A percentile compares a stretch with the other conserved stretches of the same genome.
Conservation (phyloP, 2,329 filamentous ascomycete genomes). For the Hymenoscyphus occultus region DNA sequence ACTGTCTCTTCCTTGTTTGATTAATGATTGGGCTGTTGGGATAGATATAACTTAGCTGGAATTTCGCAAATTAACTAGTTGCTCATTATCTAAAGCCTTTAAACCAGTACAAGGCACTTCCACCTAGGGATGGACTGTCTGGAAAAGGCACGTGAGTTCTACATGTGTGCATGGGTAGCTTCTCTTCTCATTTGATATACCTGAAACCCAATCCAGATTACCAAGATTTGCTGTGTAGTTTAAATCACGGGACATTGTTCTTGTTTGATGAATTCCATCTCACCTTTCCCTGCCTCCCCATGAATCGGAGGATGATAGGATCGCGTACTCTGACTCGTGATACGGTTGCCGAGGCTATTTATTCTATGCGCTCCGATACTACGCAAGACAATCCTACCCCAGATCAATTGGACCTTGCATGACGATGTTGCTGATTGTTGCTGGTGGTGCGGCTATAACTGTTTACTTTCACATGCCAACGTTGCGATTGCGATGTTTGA, state of each 20-base stretch:
- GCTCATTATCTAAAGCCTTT: background rate
- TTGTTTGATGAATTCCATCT: background rate
- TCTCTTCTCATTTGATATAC: background rate
- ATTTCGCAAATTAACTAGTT: background rate
- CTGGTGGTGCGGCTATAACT: slow-evolving; percentile 1
- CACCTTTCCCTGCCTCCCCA: background rate
- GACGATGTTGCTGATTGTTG: background rate
- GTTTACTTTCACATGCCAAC: slow-evolving; percentile 7
- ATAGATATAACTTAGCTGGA: background rate
- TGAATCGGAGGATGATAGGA: background rate
- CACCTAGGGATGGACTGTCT: background rate
- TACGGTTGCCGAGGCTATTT: slow-evolving; percentile 9
- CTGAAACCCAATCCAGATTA: background rate
- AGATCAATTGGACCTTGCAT: slow-evolving; percentile 1
- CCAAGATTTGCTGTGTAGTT: background rate
- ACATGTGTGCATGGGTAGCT: background rate
- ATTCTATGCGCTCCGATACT: slow-evolving; percentile 5
- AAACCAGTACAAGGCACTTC: background rate
- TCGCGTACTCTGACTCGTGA: slow-evolving; percentile 8
- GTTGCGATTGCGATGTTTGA: background rate
- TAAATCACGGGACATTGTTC: background rate
- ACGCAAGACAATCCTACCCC: background rate
- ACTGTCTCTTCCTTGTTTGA: background rate
- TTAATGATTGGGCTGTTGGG: background rate
- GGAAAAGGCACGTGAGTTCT: background rate